phyloP scores from a whole-genome alignment of 805 yeast genomes.

The Lipomyces lipofer region DNA sequence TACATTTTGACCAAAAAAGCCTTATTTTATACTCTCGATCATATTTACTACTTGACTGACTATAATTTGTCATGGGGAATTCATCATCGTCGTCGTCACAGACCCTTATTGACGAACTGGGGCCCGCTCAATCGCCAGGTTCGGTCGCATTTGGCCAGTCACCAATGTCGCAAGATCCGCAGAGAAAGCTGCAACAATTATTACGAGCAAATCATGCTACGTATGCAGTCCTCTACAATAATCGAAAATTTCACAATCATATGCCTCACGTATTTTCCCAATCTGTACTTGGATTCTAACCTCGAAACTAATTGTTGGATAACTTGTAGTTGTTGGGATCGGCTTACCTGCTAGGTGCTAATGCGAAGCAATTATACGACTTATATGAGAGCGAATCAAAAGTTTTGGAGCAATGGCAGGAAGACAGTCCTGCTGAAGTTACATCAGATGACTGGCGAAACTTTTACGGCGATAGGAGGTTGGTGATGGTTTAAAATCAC shows the following conservation, averaged over 20 bases:
- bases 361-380: slow-evolving; percentile 35
- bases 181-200: slow-evolving; percentile 36
- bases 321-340: slow-evolving; percentile 34
- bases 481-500: not conserved
- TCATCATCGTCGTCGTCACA: not conserved
- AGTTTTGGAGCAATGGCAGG: slow-evolving; percentile 40
- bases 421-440: slow-evolving; percentile 43
- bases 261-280: slow-evolving; percentile 34
- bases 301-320: slow-evolving; percentile 1
- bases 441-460: slow-evolving; percentile 40
- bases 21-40: too few relatives aligned
- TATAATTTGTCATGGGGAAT: not conserved
- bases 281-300: not conserved
- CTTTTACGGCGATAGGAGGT: slow-evolving; percentile 37
- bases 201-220: slow-evolving; percentile 38
- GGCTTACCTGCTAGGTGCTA: slow-evolving; percentile 43
- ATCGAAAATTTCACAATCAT: slow-evolving; percentile 38
- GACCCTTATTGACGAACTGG: not conserved
- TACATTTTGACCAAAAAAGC: too few relatives aligned
- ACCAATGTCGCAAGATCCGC: slow-evolving; percentile 10
- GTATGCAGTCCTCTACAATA: slow-evolving; percentile 37
- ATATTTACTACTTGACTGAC: too few relatives aligned
- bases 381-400: slow-evolving; percentile 37
- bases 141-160: not conserved
- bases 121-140: not conserved